Evolutionary conservation across 2,329 filamentous ascomycete genomes (phyloP), one percentile per base, ranked within the genome.

Genomic region (Epichloe hybrida): DNA sequence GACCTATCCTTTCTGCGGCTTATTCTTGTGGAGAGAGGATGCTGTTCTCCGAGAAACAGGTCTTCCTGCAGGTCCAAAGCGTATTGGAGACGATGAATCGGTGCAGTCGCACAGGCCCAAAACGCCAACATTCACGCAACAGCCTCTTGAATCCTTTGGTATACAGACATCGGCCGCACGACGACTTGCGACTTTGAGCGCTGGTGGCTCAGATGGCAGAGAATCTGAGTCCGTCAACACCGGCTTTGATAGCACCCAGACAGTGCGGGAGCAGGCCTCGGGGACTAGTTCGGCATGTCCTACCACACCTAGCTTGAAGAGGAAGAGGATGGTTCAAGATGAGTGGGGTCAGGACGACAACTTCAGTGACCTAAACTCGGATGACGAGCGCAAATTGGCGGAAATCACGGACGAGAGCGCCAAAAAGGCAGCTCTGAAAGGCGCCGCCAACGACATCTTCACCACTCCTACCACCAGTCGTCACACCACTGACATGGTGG

Each of bases 21-120:
- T 75, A 57, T 76, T 73, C 52, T 56, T 74, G 21, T 75, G 68
- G 66, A 62, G 64, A n/a, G 66, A 73, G 7, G 61, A 63, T 1
- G 69, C 71, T 9, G 53, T 57, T 36, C 49, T 54, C 20, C 62
- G 63, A 4, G 62, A 69, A 55, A 59, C 52, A 0, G 59, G 58
- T 4, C 51, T 58, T 36, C 42, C 51, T 5, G 46, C 53, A 8
- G 56, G 39, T 11, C 45, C 23, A 3, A 46, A 46, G 31, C 52
- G 55, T 23, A 46, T 5, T 13, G 21, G 36, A 20, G 47, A 23
- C 20, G 12, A 44, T 31, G 34, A 31, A 17, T 17, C 23, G 12
- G 48, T 8, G 13, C 50, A 15, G n/a, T 49, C 55, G 13, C 50
- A 58, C 9, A 55, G 43, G 35, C 56, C 60, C 2, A 63, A 56